Evolutionary conservation across 225 moss, liverwort and hornwort genomes (phyloP).

Genomic region (Physcomitrellopsis africana): DNA sequence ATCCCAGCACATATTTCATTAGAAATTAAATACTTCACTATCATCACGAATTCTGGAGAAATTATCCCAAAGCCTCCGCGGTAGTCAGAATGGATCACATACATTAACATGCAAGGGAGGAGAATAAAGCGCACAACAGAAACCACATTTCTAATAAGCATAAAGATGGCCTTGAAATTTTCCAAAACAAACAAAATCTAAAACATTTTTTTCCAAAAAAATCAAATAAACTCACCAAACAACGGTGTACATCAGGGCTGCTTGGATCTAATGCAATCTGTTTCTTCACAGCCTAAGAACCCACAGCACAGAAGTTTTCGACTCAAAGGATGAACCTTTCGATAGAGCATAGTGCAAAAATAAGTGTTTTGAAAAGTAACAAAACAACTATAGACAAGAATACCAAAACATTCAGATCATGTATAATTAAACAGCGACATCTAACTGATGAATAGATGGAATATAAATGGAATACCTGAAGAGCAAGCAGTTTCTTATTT

Average conservation of each 20-base stretch:
- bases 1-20: conserved; percentile 4
- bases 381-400: conserved; percentile 3
- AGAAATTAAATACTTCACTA: background rate
- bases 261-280: conserved; percentile 73
- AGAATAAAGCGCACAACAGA: background rate
- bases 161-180: background rate
- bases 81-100: background rate
- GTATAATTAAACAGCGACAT: background rate
- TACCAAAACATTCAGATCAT: background rate
- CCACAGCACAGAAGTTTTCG: conserved; percentile 11
- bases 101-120: background rate
- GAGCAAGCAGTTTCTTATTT: conserved; percentile 84
- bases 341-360: too few relatives aligned
- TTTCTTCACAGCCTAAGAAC: conserved; percentile 80
- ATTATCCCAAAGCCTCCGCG: background rate
- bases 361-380: conserved; percentile 1
- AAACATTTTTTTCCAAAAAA: too few relatives aligned
- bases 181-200: too few relatives aligned
- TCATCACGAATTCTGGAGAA: background rate
- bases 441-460: background rate
- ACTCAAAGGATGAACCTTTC: too few relatives aligned
- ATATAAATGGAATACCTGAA: conserved; percentile 54
- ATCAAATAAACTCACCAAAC: conserved; percentile 56
- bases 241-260: conserved; percentile 82
- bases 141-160: background rate